phyloP scores from a whole-genome alignment of 1,284 basidiomycete genomes.

The Hortiboletus rubellus region DNA sequence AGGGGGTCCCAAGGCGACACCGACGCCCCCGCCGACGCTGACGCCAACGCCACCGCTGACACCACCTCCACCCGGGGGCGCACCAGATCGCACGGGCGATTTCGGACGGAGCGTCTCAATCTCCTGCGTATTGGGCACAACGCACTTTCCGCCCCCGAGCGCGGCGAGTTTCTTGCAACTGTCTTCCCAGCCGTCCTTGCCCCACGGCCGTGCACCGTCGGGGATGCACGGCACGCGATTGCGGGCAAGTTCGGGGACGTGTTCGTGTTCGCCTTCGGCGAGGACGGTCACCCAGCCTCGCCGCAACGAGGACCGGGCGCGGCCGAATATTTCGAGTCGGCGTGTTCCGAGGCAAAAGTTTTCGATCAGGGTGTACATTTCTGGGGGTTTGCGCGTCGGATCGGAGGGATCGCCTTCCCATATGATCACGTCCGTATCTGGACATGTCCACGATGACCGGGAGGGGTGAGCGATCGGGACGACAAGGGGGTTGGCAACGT shows the following conservation, averaged over 20 bases:
- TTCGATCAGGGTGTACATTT: slow-evolving; percentile 94
- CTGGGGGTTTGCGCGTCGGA: slow-evolving; percentile 85
- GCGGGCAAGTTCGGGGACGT: slow-evolving; percentile 39
- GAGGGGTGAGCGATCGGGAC: not conserved
- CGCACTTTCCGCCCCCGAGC: slow-evolving; percentile 51
- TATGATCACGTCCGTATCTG: slow-evolving; percentile 95
- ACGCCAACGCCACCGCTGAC: slow-evolving; percentile 26
- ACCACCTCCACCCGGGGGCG: slow-evolving; percentile 28
- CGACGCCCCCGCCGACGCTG: slow-evolving; percentile 28
- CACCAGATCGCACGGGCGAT: slow-evolving; percentile 62
- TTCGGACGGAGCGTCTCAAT: slow-evolving; percentile 88
- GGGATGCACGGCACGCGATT: slow-evolving; percentile 46
- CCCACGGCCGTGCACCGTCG: slow-evolving; percentile 50
- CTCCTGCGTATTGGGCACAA: slow-evolving; percentile 74
- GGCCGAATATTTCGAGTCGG: slow-evolving; percentile 89
- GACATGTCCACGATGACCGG: not conserved
- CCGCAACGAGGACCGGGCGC: slow-evolving; percentile 66
- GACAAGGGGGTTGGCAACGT: not conserved
- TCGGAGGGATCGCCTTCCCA: slow-evolving; percentile 87
- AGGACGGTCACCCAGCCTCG: slow-evolving; percentile 93
- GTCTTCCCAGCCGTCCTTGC: slow-evolving; percentile 58
- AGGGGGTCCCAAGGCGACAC: slow-evolving; percentile 21
- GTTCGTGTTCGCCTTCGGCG: slow-evolving; percentile 59
- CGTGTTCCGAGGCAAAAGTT: slow-evolving; percentile 96
- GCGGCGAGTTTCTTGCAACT: slow-evolving; percentile 52